Evolutionary conservation across 768 basidiomycete species (phyloP), one percentile per base, ranked within the genome.

Genomic region (Russula dissimulans): DNA sequence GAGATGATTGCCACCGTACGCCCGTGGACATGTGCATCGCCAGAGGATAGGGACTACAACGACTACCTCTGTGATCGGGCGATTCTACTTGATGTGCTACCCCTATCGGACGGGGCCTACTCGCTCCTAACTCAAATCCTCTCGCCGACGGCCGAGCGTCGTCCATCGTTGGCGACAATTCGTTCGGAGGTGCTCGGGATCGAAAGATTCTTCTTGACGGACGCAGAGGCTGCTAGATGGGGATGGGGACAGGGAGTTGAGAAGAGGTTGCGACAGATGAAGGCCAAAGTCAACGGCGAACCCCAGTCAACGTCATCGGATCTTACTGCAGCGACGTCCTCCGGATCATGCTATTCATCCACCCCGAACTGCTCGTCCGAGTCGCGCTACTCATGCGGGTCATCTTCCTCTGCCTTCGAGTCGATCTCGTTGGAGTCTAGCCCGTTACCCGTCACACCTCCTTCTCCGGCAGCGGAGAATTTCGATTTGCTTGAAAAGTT

Each of bases 81-180:
- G 4, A 46, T 48, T 10, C 36, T 63, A 4, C 36, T 36, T 15
- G 43, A 59, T n/a, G 12, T 36, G 9, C 47, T 63, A 10, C 51
- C 57, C 11, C 15, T 60, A 5, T 82, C 81, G 5, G 60, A 68
- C 18, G 71, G 70, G 41, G 72, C 76, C 52, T 75, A 78, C 68
- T 68, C 70, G 7, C 73, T 83, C 59, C 74, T 84, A 56, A 73
- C 76, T 52, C 71, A 71, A 38, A 74, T 91, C 60, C 91, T 94
- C 74, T 71, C 76, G n/a, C 71, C 85, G 54, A 82, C 89, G 68
- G 84, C 89, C 4, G 59, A 72, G 2, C 66, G 70, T 29, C 85
- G 91, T 34, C 83, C 87, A 53, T 75, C 81, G n/a, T 74, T 95
- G 43, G 71, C 75, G 6, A 79, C 84, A 6, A 76, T 94, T 3